These are phyloP conservation scores for Perkinsus marinus DNA, from an alignment of 169 alveolate species.

Conservation along the genomic window DNA sequence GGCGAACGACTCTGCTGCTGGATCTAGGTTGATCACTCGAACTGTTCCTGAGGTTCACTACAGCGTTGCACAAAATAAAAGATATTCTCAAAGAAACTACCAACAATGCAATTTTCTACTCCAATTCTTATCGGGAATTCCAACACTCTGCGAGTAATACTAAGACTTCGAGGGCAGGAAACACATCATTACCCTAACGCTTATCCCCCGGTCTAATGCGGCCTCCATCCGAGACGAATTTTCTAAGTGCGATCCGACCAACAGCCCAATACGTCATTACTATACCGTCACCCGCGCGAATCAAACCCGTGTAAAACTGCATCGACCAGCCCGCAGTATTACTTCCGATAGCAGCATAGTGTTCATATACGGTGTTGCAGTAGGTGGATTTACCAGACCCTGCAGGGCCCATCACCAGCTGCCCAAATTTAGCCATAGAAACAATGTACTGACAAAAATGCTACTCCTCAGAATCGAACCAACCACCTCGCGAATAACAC, in stretches of 20 bases:
- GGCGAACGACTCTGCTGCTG: constrained; percentile 78
- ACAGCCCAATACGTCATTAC: too few species aligned
- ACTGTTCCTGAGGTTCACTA: constrained; percentile 8
- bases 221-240: too few species aligned
- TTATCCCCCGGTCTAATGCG: too few species aligned
- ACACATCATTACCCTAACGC: too few species aligned
- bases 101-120: too few species aligned
- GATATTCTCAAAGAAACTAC: too few species aligned
- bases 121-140: too few species aligned
- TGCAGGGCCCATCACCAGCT: constrained; percentile 79
- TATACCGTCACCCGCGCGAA: too few species aligned
- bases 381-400: constrained; percentile 80
- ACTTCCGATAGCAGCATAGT: constrained; percentile 51
- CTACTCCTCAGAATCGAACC: background rate
- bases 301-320: background rate
- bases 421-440: constrained; percentile 38
- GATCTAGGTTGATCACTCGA: constrained; percentile 69
- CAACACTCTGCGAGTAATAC: too few species aligned
- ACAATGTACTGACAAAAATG: background rate
- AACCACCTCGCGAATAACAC: background rate
- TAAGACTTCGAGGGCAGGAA: too few species aligned
- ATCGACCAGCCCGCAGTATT: background rate
- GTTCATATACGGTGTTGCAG: constrained; percentile 63
- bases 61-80: background rate
- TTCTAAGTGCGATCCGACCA: too few species aligned